Evolutionary conservation across 495 filamentous ascomycete genomes (phyloP), one percentile per base, ranked within the genome.

Genomic region (Astrothelium subdiscretum): DNA sequence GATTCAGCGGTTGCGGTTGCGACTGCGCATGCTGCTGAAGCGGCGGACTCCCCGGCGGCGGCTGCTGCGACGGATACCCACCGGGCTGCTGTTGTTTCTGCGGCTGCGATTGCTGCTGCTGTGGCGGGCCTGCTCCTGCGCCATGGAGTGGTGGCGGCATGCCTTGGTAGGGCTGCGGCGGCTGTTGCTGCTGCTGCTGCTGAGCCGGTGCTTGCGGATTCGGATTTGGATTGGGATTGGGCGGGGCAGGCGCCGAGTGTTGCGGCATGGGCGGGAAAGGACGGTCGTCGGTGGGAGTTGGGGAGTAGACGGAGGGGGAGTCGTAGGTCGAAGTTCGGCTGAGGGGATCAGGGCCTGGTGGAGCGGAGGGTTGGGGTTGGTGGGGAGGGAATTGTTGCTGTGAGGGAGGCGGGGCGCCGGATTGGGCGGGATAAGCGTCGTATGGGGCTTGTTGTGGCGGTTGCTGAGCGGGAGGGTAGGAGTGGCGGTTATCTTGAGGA

Each of bases 401-500:
- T n/a, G 48, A 29, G 4, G 24, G 24, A n/a, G 48, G 48, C 29
- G n/a, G 48, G 24, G 48, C 43, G 43, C 43, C 20, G 43, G 43
- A 5, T 31, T 63, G 59, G 18, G 62, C 58, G 11, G 61, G 11
- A 58, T 63, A 63, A 32, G 51, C 18, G 18, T 52, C 42, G 24
- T 62, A 57, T 2, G 20, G 24, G 13, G 42, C 31, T 20, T 59
- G 62, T 27, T 58, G 58, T 24, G 12, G 59, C 26, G 52, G 65
- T 22, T 40, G 59, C 20, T 29, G 29, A 22, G 51, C n/a, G 10
- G 59, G 48, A 12, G 62, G 68, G 58, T 68, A 73, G 26, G 59
- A 67, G 31, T 69, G 66, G 11, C 73, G 73, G 58, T 67, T 69
- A 43, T 74, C 73, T 12, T 71, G 59, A 0, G 73, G 73, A 27